phyloP scores from a whole-genome alignment of 805 yeast genomes.

The Ogataea methylovora region DNA sequence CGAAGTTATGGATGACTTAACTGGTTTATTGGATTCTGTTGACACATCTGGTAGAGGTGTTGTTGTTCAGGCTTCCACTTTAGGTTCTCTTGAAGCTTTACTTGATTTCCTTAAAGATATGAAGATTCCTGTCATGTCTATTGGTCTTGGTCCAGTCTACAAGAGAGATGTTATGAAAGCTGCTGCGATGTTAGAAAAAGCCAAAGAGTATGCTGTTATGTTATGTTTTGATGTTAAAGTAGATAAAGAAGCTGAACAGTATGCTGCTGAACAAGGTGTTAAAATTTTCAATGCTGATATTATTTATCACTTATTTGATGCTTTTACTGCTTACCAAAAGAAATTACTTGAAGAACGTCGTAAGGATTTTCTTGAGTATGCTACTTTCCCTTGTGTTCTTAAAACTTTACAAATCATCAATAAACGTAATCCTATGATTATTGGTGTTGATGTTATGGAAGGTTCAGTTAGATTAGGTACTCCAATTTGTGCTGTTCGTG shows the following conservation, averaged over 20 bases:
- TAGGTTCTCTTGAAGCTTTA: slow-evolving; percentile 96
- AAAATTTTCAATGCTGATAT: slow-evolving; percentile 93
- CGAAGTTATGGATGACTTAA: slow-evolving; percentile 97
- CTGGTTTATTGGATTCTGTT: slow-evolving; percentile 89
- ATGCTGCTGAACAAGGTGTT: slow-evolving; percentile 89
- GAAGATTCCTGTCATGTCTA: slow-evolving; percentile 99
- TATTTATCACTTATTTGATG: slow-evolving; percentile 93
- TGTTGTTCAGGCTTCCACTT: slow-evolving; percentile 95
- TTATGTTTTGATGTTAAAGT: slow-evolving; percentile 95
- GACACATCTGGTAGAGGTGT: slow-evolving; percentile 96
- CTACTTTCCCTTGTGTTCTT: slow-evolving; percentile 92
- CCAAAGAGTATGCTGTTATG: slow-evolving; percentile 95
- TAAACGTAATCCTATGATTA: slow-evolving; percentile 98
- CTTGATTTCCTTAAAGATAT: slow-evolving; percentile 94
- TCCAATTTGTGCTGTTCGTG: slow-evolving; percentile 89
- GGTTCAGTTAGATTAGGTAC: slow-evolving; percentile 89
- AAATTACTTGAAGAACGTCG: slow-evolving; percentile 86
- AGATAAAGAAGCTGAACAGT: slow-evolving; percentile 97
- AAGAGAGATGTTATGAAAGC: slow-evolving; percentile 99
- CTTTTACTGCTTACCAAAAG: slow-evolving; percentile 86
- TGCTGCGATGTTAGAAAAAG: slow-evolving; percentile 92
- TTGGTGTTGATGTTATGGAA: slow-evolving; percentile 95
- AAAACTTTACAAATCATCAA: slow-evolving; percentile 93
- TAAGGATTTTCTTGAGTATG: slow-evolving; percentile 78
- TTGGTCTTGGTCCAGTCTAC: slow-evolving; percentile 96